Evolutionary conservation across 2,329 filamentous ascomycete species (phyloP), one percentile per base, ranked within the genome.

Genomic region (Aspergillus sergii): DNA sequence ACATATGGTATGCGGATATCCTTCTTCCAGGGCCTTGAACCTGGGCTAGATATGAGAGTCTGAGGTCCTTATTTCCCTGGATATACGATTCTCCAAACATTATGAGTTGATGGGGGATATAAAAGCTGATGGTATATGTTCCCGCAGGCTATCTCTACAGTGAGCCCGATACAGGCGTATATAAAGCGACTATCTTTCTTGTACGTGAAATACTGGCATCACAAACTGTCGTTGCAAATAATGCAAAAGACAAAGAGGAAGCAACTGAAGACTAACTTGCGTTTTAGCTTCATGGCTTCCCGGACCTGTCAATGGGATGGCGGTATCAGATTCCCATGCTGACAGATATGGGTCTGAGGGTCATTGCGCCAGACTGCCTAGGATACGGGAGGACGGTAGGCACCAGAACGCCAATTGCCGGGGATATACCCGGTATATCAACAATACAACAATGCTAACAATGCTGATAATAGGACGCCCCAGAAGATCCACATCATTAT

Each of bases 271-370:
- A 57, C 26, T 46, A 11, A 41, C 41, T 64, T 41, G 65, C 41
- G 16, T 46, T 23, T 26, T 59, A 85, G 83, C 81, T 91, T 73
- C 91, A 93, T 78, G 94, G 94, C 68, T 96, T 89, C 80, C 94
- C 94, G 0, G 93, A 97, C 78, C 79, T 95, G 21, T 87, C 88
- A 10, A 88, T 93, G 73, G 93, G 91, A 73, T 98, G 94, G 94
- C 89, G 94, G 65, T 90, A 92, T 78, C 94, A 97, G 78, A 91
- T 97, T 64, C 93, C 94, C 0, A 79, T 88, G 69, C 84, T 98
- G 26, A 78, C 91, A 39, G 84, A 88, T 7, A 82, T 92, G 61
- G 90, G 90, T 26, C 86, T 94, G 68, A 87, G 91, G 61, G 92
- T 97, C 60, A 87, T 98, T 28, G 92, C 88, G 12, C 91, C 93